Conservation (phyloP, 176 grass and related monocot genomes). For the Puccinellia tenuiflora region DNA sequence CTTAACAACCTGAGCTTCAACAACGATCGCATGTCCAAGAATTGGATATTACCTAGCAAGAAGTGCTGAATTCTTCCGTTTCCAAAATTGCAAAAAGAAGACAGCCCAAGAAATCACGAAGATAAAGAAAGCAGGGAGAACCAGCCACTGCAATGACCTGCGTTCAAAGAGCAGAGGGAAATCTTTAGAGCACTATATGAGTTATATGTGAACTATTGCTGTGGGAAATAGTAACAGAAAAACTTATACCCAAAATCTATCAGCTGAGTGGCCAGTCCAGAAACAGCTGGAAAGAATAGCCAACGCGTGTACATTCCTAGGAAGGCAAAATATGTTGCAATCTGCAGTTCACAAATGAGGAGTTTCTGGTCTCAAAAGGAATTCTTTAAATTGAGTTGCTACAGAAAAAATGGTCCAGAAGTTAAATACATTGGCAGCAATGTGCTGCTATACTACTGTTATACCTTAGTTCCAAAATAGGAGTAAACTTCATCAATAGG, state of each 20-base stretch:
- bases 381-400: neutral
- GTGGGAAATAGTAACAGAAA: neutral
- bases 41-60: slow-evolving; percentile 56
- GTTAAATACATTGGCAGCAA: neutral
- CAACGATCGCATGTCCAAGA: neutral
- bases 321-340: slow-evolving; percentile 96
- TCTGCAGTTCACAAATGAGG: slow-evolving; percentile 43
- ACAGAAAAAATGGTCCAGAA: slow-evolving; percentile 15
- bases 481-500: slow-evolving; percentile 96
- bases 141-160: slow-evolving; percentile 81
- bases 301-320: slow-evolving; percentile 96
- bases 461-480: slow-evolving; percentile 92
- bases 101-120: slow-evolving; percentile 93
- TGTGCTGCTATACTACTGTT: neutral
- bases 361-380: neutral
- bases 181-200: slow-evolving; percentile 14
- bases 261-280: slow-evolving; percentile 76
- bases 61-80: slow-evolving; percentile 92
- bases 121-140: slow-evolving; percentile 93
- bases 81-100: slow-evolving; percentile 98
- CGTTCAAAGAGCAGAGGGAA: slow-evolving; percentile 19
- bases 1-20: slow-evolving; percentile 9
- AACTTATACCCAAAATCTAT: slow-evolving; percentile 85
- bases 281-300: slow-evolving; percentile 91
- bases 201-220: neutral